Conservation (phyloP, 2,329 filamentous ascomycete species). For the Aspergillus sp. region DNA sequence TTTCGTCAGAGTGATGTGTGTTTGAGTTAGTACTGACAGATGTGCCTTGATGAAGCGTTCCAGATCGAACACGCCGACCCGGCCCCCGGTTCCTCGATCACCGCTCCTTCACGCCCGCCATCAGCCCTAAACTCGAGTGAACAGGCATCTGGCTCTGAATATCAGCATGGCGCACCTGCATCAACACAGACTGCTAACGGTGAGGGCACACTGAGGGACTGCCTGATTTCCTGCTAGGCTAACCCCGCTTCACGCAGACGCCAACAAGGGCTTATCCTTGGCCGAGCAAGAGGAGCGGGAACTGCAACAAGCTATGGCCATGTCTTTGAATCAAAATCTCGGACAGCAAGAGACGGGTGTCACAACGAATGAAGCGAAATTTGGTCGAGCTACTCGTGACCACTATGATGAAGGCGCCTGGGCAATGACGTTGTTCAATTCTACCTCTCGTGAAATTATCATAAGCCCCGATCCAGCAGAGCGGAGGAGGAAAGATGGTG, state of each 20-base stretch:
- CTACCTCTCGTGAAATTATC: constrained; percentile 54
- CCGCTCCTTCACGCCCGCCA: constrained; percentile 51
- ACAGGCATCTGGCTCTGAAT: constrained; percentile 19
- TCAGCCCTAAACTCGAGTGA: constrained; percentile 44
- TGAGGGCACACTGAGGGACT: constrained; percentile 20
- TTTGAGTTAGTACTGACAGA: constrained; percentile 12
- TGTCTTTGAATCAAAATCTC: constrained; percentile 47
- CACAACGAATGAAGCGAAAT: constrained; percentile 46
- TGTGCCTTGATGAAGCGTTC: constrained; percentile 32
- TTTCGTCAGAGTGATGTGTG: neutral
- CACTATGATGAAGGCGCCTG: constrained; percentile 58
- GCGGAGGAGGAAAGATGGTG: constrained; percentile 49
- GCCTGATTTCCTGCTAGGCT: constrained; percentile 14
- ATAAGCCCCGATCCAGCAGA: constrained; percentile 56
- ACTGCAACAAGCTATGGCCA: constrained; percentile 49
- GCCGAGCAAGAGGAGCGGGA: constrained; percentile 49
- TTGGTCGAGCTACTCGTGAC: constrained; percentile 58
- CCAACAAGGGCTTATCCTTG: constrained; percentile 38
- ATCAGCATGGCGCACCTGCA: constrained; percentile 28
- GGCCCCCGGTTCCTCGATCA: constrained; percentile 37
- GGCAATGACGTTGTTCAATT: constrained; percentile 56
- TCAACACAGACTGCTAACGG: constrained; percentile 33
- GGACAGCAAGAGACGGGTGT: constrained; percentile 60
- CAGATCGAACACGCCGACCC: constrained; percentile 41
- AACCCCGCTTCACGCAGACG: constrained; percentile 23